Conservation (phyloP, 2,329 filamentous ascomycete species). For the Chrysoporthe deuterocubensis region DNA sequence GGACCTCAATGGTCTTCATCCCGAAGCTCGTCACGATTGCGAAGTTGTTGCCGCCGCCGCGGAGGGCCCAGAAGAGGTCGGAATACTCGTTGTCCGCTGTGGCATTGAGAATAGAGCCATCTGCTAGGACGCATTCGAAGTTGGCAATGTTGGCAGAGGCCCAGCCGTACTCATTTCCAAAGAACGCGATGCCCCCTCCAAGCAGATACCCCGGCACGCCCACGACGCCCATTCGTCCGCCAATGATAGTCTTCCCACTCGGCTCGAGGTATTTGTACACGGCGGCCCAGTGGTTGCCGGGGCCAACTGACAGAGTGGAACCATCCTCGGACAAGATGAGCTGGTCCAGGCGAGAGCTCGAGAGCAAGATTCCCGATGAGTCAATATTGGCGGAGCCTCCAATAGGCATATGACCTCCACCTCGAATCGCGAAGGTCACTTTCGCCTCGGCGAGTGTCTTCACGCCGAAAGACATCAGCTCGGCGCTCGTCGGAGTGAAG, state of each 20-base stretch:
- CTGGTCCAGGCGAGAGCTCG: conserved; percentile 41
- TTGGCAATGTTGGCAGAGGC: conserved; percentile 13
- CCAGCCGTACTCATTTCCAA: conserved; percentile 35
- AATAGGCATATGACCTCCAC: conserved; percentile 38
- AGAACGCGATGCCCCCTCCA: conserved; percentile 41
- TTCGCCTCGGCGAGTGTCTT: conserved; percentile 29
- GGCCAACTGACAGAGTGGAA: conserved; percentile 37
- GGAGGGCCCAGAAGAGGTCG: conserved; percentile 38
- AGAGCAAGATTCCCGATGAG: conserved; percentile 40
- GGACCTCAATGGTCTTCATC: conserved; percentile 30
- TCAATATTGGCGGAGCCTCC: conserved; percentile 33
- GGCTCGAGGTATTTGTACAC: conserved; percentile 37
- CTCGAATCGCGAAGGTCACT: conserved; percentile 36
- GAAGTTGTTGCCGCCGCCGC: conserved; percentile 36
- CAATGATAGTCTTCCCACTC: conserved; percentile 33
- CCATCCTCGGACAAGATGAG: conserved; percentile 37
- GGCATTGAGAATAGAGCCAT: conserved; percentile 35
- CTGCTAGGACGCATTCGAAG: conserved; percentile 32
- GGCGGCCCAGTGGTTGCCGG: conserved; percentile 37
- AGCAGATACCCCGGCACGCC: conserved; percentile 38
- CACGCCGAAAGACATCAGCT: conserved; percentile 23
- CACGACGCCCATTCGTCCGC: conserved; percentile 36
- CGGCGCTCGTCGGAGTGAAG: conserved; percentile 33
- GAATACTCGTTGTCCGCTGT: conserved; percentile 33
- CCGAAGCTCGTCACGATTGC: conserved; percentile 39